These are phyloP conservation scores for Suillus hirtellus DNA, from an alignment of 768 basidiomycete genomes.

Conservation along the genomic window DNA sequence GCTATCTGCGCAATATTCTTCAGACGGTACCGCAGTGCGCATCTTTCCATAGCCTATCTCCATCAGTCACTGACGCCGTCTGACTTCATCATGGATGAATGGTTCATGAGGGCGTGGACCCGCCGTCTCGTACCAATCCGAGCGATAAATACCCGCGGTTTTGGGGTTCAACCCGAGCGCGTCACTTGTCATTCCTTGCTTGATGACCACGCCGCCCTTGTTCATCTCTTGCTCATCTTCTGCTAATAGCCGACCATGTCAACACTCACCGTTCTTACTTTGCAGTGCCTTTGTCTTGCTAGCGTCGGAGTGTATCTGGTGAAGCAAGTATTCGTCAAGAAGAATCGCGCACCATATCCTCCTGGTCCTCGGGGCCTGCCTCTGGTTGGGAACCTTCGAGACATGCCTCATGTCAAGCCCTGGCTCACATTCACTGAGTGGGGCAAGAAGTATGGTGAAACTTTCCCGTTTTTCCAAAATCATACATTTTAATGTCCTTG, in stretches of 20 bases:
- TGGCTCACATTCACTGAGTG: conserved; percentile 56
- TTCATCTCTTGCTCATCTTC: background rate
- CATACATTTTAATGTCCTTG: conserved; percentile 14
- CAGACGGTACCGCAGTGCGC: too few relatives aligned
- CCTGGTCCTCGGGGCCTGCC: conserved; percentile 33
- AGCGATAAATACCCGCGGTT: too few relatives aligned
- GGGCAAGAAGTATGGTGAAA: conserved; percentile 52
- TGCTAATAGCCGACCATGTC: background rate
- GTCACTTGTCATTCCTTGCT: too few relatives aligned
- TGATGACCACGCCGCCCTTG: too few relatives aligned
- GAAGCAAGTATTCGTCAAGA: conserved; percentile 6
- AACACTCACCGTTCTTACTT: background rate
- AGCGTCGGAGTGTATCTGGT: conserved; percentile 16
- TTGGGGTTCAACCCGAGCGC: too few relatives aligned
- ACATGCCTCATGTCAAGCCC: conserved; percentile 50
- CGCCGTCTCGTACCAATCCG: too few relatives aligned
- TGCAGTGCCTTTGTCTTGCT: conserved; percentile 18
- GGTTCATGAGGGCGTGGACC: too few relatives aligned
- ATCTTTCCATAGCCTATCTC: too few relatives aligned
- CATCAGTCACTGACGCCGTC: too few relatives aligned
- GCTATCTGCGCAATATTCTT: too few relatives aligned
- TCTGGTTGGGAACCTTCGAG: conserved; percentile 52
- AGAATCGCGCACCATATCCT: conserved; percentile 12
- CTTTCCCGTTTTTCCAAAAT: background rate
- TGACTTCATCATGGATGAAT: too few relatives aligned